Conservation (phyloP, 495 filamentous ascomycete genomes). For the Talaromyces adpressus region DNA sequence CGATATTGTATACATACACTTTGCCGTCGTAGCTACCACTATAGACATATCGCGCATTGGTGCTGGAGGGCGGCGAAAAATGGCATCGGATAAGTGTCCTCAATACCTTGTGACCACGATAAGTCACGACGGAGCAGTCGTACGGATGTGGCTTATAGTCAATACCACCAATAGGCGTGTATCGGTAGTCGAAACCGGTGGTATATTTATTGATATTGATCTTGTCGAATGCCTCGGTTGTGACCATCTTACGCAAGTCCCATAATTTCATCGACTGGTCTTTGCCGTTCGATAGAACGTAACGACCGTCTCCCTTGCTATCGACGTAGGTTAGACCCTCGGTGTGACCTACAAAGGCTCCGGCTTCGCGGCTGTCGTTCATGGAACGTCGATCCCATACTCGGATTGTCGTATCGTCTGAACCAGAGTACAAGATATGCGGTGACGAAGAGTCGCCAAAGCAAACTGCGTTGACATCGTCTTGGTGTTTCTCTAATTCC, state of each 20-base stretch:
- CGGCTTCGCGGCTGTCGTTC: constrained; percentile 79
- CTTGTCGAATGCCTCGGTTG: constrained; percentile 52
- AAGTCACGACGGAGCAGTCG: constrained; percentile 90
- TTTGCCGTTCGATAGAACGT: constrained; percentile 89
- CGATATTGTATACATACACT: constrained; percentile 89
- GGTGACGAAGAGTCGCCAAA: constrained; percentile 86
- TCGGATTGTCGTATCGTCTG: constrained; percentile 64
- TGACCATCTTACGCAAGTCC: constrained; percentile 84
- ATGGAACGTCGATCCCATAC: constrained; percentile 94
- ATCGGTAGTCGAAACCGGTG: constrained; percentile 82
- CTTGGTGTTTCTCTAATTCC: constrained; percentile 66
- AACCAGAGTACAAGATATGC: constrained; percentile 94
- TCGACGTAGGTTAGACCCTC: constrained; percentile 95
- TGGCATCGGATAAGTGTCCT: constrained; percentile 92
- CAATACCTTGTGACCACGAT: constrained; percentile 79
- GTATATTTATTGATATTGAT: constrained; percentile 49
- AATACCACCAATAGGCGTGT: constrained; percentile 57
- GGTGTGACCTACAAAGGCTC: constrained; percentile 88
- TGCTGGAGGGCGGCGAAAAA: constrained; percentile 85
- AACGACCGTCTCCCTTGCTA: constrained; percentile 92
- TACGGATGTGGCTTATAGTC: constrained; percentile 70
- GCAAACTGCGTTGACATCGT: constrained; percentile 96
- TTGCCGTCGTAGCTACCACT: constrained; percentile 81
- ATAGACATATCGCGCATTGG: constrained; percentile 89
- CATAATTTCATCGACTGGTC: constrained; percentile 97